These are phyloP conservation scores for Candida tetrigidarum DNA, from an alignment of 1,139 yeast genomes.

Conservation along the genomic window DNA sequence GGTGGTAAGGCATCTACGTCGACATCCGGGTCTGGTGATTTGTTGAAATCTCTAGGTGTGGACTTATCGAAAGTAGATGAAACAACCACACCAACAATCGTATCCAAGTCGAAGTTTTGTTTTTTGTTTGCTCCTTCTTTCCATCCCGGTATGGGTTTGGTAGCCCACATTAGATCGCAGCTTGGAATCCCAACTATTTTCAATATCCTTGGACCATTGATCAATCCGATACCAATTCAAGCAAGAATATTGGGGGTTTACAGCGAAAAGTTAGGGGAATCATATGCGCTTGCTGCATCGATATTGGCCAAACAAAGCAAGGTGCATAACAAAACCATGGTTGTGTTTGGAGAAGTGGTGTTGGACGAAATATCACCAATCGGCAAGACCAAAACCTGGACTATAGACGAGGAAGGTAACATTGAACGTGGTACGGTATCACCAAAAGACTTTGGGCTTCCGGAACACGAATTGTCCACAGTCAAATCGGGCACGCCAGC, in stretches of 20 bases:
- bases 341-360: conserved; percentile 91
- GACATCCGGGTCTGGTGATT: conserved; percentile 90
- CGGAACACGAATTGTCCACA: conserved; percentile 66
- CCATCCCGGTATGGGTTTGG: conserved; percentile 90
- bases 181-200: conserved; percentile 92
- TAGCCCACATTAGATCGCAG: conserved; percentile 74
- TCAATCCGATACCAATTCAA: conserved; percentile 86
- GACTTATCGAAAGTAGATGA: conserved; percentile 71
- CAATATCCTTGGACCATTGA: conserved; percentile 89
- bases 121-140: conserved; percentile 93
- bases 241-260: conserved; percentile 91
- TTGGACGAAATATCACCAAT: conserved; percentile 92
- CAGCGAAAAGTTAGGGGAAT: conserved; percentile 74
- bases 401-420: conserved; percentile 51
- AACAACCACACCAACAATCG: conserved; percentile 65
- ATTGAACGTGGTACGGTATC: conserved; percentile 42
- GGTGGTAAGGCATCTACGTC: conserved; percentile 98
- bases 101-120: conserved; percentile 61
- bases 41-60: conserved; percentile 76
- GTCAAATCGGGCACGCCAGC: conserved; percentile 88
- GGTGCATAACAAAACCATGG: conserved; percentile 64
- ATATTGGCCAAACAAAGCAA: conserved; percentile 49
- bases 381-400: conserved; percentile 84
- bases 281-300: conserved; percentile 82
- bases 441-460: conserved; percentile 78